Evolutionary conservation across 2,329 filamentous ascomycete genomes (phyloP).

Genomic region (Penicillium sp.): DNA sequence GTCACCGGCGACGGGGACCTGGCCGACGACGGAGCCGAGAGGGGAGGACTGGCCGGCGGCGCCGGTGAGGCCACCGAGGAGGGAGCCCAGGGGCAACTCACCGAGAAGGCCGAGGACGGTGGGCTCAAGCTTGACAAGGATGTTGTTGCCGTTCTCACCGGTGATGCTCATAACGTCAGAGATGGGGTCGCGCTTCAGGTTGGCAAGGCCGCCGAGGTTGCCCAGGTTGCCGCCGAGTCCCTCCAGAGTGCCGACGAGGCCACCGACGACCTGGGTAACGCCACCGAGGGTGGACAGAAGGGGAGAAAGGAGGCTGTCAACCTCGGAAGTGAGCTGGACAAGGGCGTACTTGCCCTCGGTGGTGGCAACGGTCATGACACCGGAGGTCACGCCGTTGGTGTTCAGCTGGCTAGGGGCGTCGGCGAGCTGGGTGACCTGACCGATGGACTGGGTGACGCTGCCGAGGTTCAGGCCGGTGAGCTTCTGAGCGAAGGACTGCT

Average conservation of each 20-base stretch:
- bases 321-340: slow-evolving; percentile 15
- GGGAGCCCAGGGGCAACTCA: slow-evolving; percentile 12
- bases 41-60: neutral
- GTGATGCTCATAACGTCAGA: slow-evolving; percentile 14
- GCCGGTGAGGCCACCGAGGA: slow-evolving; percentile 7
- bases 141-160: slow-evolving; percentile 10
- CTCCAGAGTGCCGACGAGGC: slow-evolving; percentile 17
- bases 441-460: slow-evolving; percentile 14
- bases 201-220: neutral
- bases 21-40: slow-evolving; percentile 17
- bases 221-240: neutral
- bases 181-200: slow-evolving; percentile 9
- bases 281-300: slow-evolving; percentile 4
- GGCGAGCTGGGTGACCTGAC: slow-evolving; percentile 18
- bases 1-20: slow-evolving; percentile 9
- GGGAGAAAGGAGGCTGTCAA: slow-evolving; percentile 14
- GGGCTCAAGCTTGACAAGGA: slow-evolving; percentile 15
- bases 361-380: slow-evolving; percentile 26
- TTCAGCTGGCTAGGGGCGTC: slow-evolving; percentile 18
- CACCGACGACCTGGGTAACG: slow-evolving; percentile 16
- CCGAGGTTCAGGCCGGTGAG: slow-evolving; percentile 17
- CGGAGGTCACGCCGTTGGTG: slow-evolving; percentile 17
- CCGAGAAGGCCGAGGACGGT: slow-evolving; percentile 11
- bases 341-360: slow-evolving; percentile 16
- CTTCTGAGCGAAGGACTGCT: slow-evolving; percentile 16